A percentile compares a stretch with the other conserved stretches of the same genome.
Conservation (phyloP, 805 yeast genomes). For the Wickerhamomyces alni region DNA sequence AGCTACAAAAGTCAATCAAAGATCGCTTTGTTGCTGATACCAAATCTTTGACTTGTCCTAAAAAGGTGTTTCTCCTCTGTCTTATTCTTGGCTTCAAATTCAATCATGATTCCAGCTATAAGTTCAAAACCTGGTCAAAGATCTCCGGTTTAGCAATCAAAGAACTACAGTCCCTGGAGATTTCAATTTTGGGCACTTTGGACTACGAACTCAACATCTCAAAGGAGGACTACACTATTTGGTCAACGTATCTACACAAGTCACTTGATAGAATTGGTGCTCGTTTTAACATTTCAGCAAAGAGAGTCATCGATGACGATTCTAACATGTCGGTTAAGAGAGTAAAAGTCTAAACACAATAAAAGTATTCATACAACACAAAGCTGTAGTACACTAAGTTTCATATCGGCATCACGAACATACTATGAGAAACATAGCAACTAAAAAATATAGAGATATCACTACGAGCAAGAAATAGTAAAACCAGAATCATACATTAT, state of each 20-base stretch:
- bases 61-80: slow-evolving; percentile 61
- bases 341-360: neutral
- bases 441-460: no score
- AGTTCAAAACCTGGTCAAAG: slow-evolving; percentile 66
- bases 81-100: slow-evolving; percentile 70
- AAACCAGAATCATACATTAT: no score
- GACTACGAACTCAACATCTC: slow-evolving; percentile 54
- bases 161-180: slow-evolving; percentile 50
- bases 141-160: slow-evolving; percentile 56
- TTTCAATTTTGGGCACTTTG: slow-evolving; percentile 43
- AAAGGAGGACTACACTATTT: slow-evolving; percentile 37
- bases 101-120: slow-evolving; percentile 64
- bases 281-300: neutral
- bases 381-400: no score
- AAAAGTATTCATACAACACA: no score
- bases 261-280: slow-evolving; percentile 1
- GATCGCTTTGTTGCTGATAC: neutral
- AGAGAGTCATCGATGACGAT: neutral
- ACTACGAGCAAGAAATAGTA: no score
- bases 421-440: no score
- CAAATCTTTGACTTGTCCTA: slow-evolving; percentile 38
- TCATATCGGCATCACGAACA: no score
- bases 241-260: slow-evolving; percentile 21
- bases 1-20: slow-evolving; percentile 30
- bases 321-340: no score